Conservation (phyloP, 177 flowering plant genomes). For the Vitis hybrid region DNA sequence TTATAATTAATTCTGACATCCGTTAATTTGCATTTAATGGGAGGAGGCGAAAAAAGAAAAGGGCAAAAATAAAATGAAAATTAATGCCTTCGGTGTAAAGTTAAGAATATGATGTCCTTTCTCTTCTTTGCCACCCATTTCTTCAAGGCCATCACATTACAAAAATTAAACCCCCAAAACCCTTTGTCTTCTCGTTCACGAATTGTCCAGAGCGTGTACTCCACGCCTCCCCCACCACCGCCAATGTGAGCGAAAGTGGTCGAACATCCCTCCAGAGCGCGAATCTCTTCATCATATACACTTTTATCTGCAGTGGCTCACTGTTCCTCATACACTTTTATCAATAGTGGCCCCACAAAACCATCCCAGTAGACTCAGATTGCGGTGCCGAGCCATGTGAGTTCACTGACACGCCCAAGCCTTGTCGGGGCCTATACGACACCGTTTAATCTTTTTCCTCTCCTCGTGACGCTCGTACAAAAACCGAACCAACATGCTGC, state of each 20-base stretch:
- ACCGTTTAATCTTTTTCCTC: not conserved
- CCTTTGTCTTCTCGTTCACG: not conserved
- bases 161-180: not conserved
- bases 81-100: constrained; percentile 3
- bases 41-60: not conserved
- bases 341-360: not conserved
- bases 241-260: too few species aligned
- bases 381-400: constrained; percentile 13
- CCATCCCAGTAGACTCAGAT: not conserved
- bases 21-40: not conserved
- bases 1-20: not conserved
- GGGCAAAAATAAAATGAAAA: too few species aligned
- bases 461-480: constrained; percentile 11
- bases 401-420: constrained; percentile 17
- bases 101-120: not conserved
- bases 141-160: not conserved
- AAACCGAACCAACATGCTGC: not conserved
- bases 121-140: not conserved
- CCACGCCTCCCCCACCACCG: too few species aligned
- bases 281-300: too few species aligned
- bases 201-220: too few species aligned
- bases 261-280: too few species aligned
- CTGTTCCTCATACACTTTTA: not conserved
- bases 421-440: constrained; percentile 12
- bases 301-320: too few species aligned